Evolutionary conservation across 2,329 filamentous ascomycete genomes (phyloP), one percentile per base, ranked within the genome.

Genomic region (Aspergillus sp.): DNA sequence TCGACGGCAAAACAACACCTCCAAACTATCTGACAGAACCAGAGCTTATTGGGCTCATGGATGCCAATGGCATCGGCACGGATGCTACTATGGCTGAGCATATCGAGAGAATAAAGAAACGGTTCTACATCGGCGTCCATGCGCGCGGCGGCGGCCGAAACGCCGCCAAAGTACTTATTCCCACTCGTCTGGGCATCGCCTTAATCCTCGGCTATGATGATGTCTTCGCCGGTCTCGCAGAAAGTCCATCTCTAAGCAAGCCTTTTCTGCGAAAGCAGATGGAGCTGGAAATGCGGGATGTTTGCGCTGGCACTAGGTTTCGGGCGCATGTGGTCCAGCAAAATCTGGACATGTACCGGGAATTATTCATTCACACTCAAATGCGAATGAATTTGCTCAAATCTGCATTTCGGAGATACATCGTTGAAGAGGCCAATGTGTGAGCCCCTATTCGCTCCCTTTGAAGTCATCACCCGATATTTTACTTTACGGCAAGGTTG

Each of bases 11-110:
- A 74, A 99, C 95, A 0, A 85, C 83, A 1, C 81, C 93, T 12
- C 95, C 95, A 0, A 85, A 83, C 21, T 97, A 96, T 71, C 82
- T 99, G 31, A 98, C 95, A 0, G 95, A 99, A 72, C 93, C 95
- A 0, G 95, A 99, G 71, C 81, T 99, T 24, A 96, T 99, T 70
- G 90, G 89, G 3, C 83, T 99, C 11, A 99, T 99, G 95, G 95
- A 99, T 77, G 93, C 91, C 45, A 99, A 99, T 71, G 95, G 95
- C 2, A 99, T 99, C 63, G 95, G 95, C 12, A 99, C 95, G 9
- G 95, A 99, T 77, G 95, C 95, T 6, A 99, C 95, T 1, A 99
- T 99, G 95, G 95, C 95, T 0, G 95, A 99, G 68, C 95, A 99
- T 71, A 99, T 99, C 68, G 87, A 90, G 58, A 99, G 93, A 75